Conservation (phyloP, 2,329 filamentous ascomycete genomes). For the Fusarium foetens region DNA sequence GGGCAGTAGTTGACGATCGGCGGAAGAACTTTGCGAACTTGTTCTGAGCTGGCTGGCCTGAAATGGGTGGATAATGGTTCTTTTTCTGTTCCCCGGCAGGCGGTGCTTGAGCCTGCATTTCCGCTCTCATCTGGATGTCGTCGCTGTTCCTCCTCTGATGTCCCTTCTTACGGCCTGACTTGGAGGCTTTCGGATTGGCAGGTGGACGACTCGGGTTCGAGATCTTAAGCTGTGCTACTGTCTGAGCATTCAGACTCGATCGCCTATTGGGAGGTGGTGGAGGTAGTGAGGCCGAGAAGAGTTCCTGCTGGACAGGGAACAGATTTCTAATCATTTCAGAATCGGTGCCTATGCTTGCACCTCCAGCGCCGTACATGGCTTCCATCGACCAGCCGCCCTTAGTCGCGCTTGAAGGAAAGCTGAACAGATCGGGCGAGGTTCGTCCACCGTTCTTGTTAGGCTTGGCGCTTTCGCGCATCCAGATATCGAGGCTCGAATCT, state of each 20-base stretch:
- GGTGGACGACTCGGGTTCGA: conserved; percentile 34
- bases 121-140: conserved; percentile 43
- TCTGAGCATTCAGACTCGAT: conserved; percentile 64
- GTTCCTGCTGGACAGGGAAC: conserved; percentile 54
- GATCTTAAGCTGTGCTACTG: conserved; percentile 44
- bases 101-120: conserved; percentile 39
- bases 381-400: conserved; percentile 59
- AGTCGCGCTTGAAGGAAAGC: conserved; percentile 57
- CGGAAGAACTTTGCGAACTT: conserved; percentile 63
- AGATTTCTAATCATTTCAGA: conserved; percentile 59
- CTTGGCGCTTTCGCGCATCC: conserved; percentile 65
- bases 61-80: conserved; percentile 62
- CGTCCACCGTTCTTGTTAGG: conserved; percentile 46
- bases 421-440: conserved; percentile 64
- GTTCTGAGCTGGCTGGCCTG: conserved; percentile 56
- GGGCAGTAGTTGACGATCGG: conserved; percentile 56
- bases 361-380: conserved; percentile 56
- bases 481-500: conserved; percentile 65
- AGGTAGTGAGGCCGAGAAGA: conserved; percentile 52
- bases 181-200: conserved; percentile 29
- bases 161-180: conserved; percentile 32
- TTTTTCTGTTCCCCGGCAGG: conserved; percentile 48
- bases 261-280: conserved; percentile 62
- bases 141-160: conserved; percentile 47
- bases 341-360: conserved; percentile 39